Base-by-base conservation (phyloP, 345 rosid species). In the Stellera chamaejasme region DNA sequence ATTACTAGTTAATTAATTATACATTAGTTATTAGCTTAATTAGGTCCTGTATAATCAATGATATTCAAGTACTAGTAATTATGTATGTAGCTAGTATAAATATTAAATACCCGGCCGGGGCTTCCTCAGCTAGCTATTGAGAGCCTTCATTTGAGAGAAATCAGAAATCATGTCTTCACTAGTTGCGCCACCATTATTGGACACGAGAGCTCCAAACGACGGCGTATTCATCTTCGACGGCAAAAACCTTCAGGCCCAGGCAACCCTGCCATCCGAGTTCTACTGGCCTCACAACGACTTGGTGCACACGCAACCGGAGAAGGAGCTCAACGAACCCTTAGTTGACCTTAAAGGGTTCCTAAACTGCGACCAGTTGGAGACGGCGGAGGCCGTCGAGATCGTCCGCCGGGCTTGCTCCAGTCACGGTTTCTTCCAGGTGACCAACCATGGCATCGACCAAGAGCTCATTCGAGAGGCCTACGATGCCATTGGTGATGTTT, bases 351-450 rank as follows among this genome's bases (percentile, higher is more conserved):
- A 49, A 2, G 82, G 80, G 6, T 74, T 76, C 66, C 16, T 74
- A 0, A 64, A 54, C 3, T 84, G 87, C 0, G 80, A 78, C 7
- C 66, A 65, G 8, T 43, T 3, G 2, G 79, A 64, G 0, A 75
- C 74, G 0, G 54, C 67, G 2, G 64, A 32, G 4, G 87, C 82
- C 5, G 69, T 60, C 4, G 66, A 59, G 63, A 76, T 78, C 2
- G 52, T 81, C 11, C 50, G 79, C 49, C 23, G 13, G 4, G 87
- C 87, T 1, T 83, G 90, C 68, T 19, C 28, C 32, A 72, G 43
- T 57, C 90, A 83, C 50, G 90, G 90, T 23, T 76, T 78, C 69
- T 83, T 83, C 58, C 87, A 76, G 39, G 82, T 83, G 2, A 74
- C 55, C 16, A 78, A 72, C 63, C 90, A 83, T 26, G 90, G 87